Evolutionary conservation across 164 flowering plant genomes (phyloP).

Genomic region (Nymphaea thermarum): DNA sequence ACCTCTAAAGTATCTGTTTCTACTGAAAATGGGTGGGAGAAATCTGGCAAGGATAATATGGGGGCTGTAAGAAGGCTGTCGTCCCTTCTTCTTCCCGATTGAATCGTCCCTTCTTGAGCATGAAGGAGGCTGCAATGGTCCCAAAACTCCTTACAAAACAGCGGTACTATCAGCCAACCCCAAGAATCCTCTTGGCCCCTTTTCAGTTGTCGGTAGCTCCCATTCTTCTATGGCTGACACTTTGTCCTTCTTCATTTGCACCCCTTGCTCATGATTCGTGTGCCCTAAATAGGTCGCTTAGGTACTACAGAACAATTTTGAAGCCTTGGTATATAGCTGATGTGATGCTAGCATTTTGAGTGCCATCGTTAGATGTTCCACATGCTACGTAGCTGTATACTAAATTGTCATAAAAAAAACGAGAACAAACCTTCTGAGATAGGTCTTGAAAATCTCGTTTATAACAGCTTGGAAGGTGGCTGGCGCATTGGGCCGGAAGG

Average conservation of each 20-base stretch:
- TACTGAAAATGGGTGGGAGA: slow-evolving; percentile 1
- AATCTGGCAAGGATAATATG: slow-evolving; percentile 1
- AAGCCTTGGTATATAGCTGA: background rate
- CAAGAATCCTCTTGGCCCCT: background rate
- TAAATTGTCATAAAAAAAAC: slow-evolving; percentile 1
- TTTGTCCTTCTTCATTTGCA: background rate
- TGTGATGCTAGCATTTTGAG: background rate
- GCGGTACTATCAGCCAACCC: background rate
- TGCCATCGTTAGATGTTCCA: background rate
- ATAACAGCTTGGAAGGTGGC: too few relatives aligned
- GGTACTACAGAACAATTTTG: background rate
- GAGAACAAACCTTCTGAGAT: too few relatives aligned
- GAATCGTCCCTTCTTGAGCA: slow-evolving; percentile 1
- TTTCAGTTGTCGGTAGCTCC: background rate
- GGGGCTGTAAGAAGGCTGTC: background rate
- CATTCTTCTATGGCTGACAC: background rate
- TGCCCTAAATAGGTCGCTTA: background rate
- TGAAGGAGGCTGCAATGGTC: background rate
- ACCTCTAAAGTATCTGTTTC: slow-evolving; percentile 1
- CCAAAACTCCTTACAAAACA: background rate
- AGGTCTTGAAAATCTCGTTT: too few relatives aligned
- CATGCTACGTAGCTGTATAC: slow-evolving; percentile 3
- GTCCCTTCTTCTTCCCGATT: background rate
- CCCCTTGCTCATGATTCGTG: background rate
- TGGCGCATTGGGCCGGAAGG: too few relatives aligned